phyloP scores from a whole-genome alignment of 2,329 filamentous ascomycete species.

The Claviceps maximensis region DNA sequence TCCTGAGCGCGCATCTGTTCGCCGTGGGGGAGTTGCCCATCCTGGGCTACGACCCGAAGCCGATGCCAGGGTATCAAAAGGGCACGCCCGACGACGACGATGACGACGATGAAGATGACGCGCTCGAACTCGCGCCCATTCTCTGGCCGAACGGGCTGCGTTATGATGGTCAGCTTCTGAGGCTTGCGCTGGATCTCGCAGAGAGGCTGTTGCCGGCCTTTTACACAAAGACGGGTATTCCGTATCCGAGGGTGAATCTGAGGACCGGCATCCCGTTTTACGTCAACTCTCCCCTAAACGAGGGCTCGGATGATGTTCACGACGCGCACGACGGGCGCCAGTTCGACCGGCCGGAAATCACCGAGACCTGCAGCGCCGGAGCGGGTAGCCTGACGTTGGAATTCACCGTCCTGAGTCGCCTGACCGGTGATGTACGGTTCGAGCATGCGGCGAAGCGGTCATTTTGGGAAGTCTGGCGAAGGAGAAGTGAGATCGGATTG shows the following conservation, averaged over 20 bases:
- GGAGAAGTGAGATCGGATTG: constrained; percentile 71
- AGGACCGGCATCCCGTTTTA: constrained; percentile 88
- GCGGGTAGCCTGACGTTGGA: constrained; percentile 93
- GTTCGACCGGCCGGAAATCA: constrained; percentile 48
- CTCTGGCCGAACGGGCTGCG: constrained; percentile 62
- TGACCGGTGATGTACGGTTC: constrained; percentile 78
- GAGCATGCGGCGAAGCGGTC: constrained; percentile 81
- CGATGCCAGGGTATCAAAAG: constrained; percentile 5
- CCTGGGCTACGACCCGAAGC: constrained; percentile 52
- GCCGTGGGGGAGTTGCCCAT: constrained; percentile 85
- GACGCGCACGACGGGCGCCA: constrained; percentile 24
- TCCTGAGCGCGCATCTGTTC: constrained; percentile 88
- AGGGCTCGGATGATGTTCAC: constrained; percentile 26
- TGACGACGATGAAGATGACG: constrained; percentile 20
- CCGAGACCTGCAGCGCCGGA: constrained; percentile 91
- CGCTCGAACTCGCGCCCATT: constrained; percentile 41
- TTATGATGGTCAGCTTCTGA: constrained; percentile 81
- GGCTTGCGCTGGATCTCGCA: constrained; percentile 78
- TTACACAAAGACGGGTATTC: constrained; percentile 78
- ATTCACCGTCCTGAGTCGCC: constrained; percentile 76
- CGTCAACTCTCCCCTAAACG: constrained; percentile 66
- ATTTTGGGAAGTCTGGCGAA: constrained; percentile 94
- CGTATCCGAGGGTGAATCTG: constrained; percentile 88
- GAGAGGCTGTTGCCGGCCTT: constrained; percentile 82
- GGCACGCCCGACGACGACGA: neutral